Conservation (phyloP, 1,284 basidiomycete genomes). For the Marasmius oreades region DNA sequence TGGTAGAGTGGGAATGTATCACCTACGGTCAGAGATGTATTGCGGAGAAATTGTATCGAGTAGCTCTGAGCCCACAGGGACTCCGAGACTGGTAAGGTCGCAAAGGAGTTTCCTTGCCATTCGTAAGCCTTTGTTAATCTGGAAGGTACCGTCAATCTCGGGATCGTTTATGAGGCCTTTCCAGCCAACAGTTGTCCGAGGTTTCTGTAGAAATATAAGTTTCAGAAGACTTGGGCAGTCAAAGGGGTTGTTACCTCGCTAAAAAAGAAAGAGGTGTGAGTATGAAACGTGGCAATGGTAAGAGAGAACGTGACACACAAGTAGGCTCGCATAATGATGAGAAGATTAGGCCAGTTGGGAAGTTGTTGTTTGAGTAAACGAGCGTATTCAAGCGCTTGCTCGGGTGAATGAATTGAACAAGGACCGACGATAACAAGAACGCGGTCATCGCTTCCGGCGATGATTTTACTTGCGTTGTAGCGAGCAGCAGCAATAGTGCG, state of each 20-base stretch:
- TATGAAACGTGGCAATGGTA: slow-evolving; percentile 8
- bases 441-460: slow-evolving; percentile 82
- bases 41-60: slow-evolving; percentile 93
- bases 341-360: slow-evolving; percentile 70
- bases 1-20: background rate
- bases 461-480: slow-evolving; percentile 71
- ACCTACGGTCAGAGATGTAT: slow-evolving; percentile 68
- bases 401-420: slow-evolving; percentile 91
- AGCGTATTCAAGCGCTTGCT: slow-evolving; percentile 91
- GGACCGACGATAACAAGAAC: slow-evolving; percentile 92
- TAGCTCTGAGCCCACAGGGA: slow-evolving; percentile 94
- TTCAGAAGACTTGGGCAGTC: slow-evolving; percentile 6
- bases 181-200: slow-evolving; percentile 86
- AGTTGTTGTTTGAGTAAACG: slow-evolving; percentile 69
- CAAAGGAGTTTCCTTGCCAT: slow-evolving; percentile 86
- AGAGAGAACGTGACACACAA: slow-evolving; percentile 55
- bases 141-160: slow-evolving; percentile 90
- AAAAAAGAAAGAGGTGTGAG: slow-evolving; percentile 10
- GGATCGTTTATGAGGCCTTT: slow-evolving; percentile 91
- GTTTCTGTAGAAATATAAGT: slow-evolving; percentile 51
- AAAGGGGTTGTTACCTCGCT: slow-evolving; percentile 45
- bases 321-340: slow-evolving; percentile 96
- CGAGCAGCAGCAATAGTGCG: slow-evolving; percentile 79
- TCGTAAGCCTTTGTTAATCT: slow-evolving; percentile 95
- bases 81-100: slow-evolving; percentile 83